phyloP scores from a whole-genome alignment of 106 monocot species.

The Dendrobium catenatum region DNA sequence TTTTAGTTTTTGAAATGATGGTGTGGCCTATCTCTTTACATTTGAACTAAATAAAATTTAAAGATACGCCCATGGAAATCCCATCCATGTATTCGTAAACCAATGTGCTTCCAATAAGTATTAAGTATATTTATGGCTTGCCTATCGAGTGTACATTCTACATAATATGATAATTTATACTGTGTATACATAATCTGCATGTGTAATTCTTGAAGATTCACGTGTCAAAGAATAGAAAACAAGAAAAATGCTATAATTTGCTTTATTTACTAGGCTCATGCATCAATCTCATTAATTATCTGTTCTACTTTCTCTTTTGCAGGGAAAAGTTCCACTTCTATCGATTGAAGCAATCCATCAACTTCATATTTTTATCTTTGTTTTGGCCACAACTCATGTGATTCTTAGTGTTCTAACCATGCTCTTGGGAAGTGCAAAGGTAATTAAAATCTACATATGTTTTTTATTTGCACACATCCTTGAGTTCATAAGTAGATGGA shows the following conservation, averaged over 20 bases:
- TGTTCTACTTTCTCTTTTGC: constrained; percentile 1
- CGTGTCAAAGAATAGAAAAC: neutral
- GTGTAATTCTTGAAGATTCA: neutral
- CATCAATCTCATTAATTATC: neutral
- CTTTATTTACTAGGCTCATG: neutral
- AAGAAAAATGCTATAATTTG: neutral
- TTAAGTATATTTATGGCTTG: neutral
- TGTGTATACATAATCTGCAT: neutral
- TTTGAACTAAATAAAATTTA: no score
- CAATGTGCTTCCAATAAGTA: neutral
- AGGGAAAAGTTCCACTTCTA: constrained; percentile 71
- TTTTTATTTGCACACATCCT: no score
- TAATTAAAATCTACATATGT: constrained; percentile 7
- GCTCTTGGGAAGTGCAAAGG: constrained; percentile 46
- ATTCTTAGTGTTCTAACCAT: constrained; percentile 44
- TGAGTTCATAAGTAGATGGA: no score
- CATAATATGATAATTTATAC: neutral
- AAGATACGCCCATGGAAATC: neutral
- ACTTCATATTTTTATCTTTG: constrained; percentile 73
- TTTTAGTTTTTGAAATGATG: no score
- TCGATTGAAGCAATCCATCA: constrained; percentile 55
- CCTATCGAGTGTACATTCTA: neutral
- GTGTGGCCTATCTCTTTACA: no score
- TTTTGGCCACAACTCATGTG: constrained; percentile 65
- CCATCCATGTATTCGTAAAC: neutral